Base-by-base conservation (phyloP, 75 land plant genomes). In the Selaginella tamariscina region DNA sequence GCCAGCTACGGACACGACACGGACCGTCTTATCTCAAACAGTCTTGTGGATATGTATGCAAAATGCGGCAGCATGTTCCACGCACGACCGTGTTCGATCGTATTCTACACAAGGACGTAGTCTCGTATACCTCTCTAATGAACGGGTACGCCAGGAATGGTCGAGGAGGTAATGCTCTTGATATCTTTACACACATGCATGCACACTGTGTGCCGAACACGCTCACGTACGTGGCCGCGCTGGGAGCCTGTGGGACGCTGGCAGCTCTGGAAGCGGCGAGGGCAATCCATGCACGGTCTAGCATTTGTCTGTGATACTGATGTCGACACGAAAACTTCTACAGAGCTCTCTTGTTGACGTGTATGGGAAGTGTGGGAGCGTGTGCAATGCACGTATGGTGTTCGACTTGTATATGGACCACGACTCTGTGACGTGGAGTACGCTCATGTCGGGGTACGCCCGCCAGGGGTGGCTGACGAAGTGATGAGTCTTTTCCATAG, bases 381-480 rank as follows among this genome's bases (percentile, higher is more conserved):
- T 39, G 49, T 5, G 15, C 49, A 5, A 5, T 39, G 49, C 49
- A 5, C 49, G 49, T 39, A 5, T 5, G 15, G 49, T 39, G 5
- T 39, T 39, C 49, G 49, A 39, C 49, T 5, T 15, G 5, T 5
- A 5, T 5, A 15, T 15, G 11, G 5, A 5, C 11, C 5, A 39
- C 11, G 49, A 39, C 49, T 39, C 49, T 5, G 49, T 39, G 49
- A 39, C 80, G 1, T 88, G 84, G 84, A 88, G 81, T 31, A 74
- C 82, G 2, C 74, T 88, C 26, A 83, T 88, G 0, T 72, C 81
- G 1, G 89, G 82, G 30, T 88, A 86, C 29, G 78, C 78, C 32
- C 77, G 77, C 55, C 0, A 29, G 66, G 82, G 81, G 30, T 33
- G 8, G 63, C 68, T 33, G 8, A 28, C 0, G 80, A 80, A 32